Base-by-base conservation (phyloP, 192 early-diverging fungal species). In the Diversispora eburnea region DNA sequence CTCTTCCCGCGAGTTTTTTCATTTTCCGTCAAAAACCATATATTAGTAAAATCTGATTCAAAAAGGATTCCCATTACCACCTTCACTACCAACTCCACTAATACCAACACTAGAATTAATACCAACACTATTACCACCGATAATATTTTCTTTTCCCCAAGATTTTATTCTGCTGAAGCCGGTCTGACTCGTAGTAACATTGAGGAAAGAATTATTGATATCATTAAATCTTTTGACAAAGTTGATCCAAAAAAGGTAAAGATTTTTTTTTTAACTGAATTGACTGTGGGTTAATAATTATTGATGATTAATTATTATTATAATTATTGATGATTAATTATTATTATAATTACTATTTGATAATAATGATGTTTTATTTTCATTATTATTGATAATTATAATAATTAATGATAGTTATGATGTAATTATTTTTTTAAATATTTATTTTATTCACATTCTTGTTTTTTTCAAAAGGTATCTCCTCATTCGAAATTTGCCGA, bases 221-320 rank as follows among this genome's bases (percentile, higher is more conserved):
- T 99, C 42, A 80, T 99, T 68, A 89, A 88, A 78, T 95, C 92
- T 77, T 99, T 99, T 84, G 95, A 96, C 80, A 99, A 99, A 87
- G 92, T 99, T 77, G 91, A 95, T 77, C 81, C 86, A 49, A 77
- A 83, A 76, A 97, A 98, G 92, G 95, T 99, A 89, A 75, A 55
- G 33, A 43, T 77, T 46, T 41, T 22, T 12, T n/a, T 8, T 39
- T 5, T 39, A 8, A 49, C 20, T 33, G 7, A 22, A 49, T 33
- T 1, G 55, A 62, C 4, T 9, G n/a, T 52, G 49, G 17, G 17
- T 3, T 52, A 2, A 52, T 17, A 52, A 52, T 17, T 52, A 17
- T 52, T 52, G 51, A 17, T 52, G 3, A 52, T 52, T 52, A 10
- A 10, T 52, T 52, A 8, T 13, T 13, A 52, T 52, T 52, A 13